Conservation (phyloP, 2,329 filamentous ascomycete species). For the Rutstroemia sp. region DNA sequence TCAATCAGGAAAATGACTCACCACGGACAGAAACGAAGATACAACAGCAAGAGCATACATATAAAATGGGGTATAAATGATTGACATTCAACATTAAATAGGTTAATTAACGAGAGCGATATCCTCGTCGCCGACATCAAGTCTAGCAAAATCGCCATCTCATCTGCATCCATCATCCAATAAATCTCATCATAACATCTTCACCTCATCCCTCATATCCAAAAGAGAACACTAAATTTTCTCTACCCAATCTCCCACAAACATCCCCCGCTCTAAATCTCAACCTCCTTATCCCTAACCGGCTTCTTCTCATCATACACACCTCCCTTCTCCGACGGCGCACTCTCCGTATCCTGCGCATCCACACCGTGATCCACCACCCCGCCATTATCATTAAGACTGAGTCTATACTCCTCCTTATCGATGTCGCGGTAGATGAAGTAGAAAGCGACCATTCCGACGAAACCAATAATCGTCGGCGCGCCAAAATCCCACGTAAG, state of each 20-base stretch:
- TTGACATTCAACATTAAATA: no score
- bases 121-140: no score
- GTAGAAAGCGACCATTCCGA: slow-evolving; percentile 39
- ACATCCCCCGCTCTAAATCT: background rate
- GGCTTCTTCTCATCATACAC: background rate
- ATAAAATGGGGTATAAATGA: no score
- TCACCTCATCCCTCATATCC: background rate
- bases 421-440: slow-evolving; percentile 41
- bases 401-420: slow-evolving; percentile 37
- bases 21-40: no score
- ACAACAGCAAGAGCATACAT: no score
- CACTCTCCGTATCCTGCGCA: background rate
- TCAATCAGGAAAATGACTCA: no score
- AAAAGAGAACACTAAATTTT: no score
- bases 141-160: no score
- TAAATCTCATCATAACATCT: background rate
- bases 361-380: background rate
- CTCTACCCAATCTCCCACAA: background rate
- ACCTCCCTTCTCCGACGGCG: background rate
- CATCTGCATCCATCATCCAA: background rate
- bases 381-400: slow-evolving; percentile 26
- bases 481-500: slow-evolving; percentile 44
- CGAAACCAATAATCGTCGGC: slow-evolving; percentile 38
- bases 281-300: background rate
- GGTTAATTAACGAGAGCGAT: no score